phyloP scores from a whole-genome alignment of 495 filamentous ascomycete species.

The Saxispiralis lemnorum region DNA sequence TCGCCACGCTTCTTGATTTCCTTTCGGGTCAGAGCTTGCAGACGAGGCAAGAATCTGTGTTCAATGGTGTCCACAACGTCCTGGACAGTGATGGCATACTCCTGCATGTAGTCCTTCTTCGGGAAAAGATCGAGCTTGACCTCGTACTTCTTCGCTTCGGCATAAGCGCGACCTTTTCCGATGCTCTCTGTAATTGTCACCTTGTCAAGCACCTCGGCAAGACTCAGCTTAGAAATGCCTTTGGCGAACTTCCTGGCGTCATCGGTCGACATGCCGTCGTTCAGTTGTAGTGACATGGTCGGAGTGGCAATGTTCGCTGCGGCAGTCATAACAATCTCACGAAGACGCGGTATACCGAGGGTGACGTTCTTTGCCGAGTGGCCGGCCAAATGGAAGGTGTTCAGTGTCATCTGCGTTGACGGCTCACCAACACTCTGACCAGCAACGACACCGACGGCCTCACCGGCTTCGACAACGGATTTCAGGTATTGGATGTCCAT shows the following conservation, averaged over 20 bases:
- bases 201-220: constrained; percentile 73
- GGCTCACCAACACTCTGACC: constrained; percentile 94
- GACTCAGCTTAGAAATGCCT: constrained; percentile 70
- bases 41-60: constrained; percentile 50
- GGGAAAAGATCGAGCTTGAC: constrained; percentile 74
- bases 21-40: constrained; percentile 48
- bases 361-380: constrained; percentile 98
- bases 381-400: constrained; percentile 98
- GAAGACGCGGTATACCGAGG: constrained; percentile 85
- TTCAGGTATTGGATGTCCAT: constrained; percentile 84
- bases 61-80: constrained; percentile 71
- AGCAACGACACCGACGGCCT: constrained; percentile 94
- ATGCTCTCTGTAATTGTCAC: constrained; percentile 62
- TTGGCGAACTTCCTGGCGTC: constrained; percentile 74
- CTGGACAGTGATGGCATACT: constrained; percentile 61
- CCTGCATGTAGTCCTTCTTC: constrained; percentile 57
- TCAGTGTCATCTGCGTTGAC: constrained; percentile 98
- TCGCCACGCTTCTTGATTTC: constrained; percentile 64
- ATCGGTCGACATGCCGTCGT: constrained; percentile 48
- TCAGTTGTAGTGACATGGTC: constrained; percentile 71
- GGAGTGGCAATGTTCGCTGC: constrained; percentile 75
- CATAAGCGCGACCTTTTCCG: constrained; percentile 43
- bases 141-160: constrained; percentile 65
- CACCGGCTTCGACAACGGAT: constrained; percentile 84
- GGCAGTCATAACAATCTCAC: constrained; percentile 98